Conservation (phyloP, 1,284 basidiomycete genomes). For the Irpex lacteus region DNA sequence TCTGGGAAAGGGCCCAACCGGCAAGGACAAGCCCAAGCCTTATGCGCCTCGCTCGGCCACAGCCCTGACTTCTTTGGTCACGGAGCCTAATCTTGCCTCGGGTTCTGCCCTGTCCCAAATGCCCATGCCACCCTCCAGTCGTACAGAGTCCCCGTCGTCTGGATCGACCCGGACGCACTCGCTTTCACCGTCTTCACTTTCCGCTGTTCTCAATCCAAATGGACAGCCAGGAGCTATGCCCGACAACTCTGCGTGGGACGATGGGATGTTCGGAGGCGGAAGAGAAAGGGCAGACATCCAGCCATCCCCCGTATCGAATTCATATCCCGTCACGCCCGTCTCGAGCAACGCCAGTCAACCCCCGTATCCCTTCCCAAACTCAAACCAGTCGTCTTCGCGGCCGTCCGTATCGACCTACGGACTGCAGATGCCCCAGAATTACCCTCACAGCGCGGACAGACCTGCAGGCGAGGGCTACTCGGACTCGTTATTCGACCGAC, state of each 20-base stretch:
- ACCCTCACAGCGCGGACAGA: slow-evolving; percentile 40
- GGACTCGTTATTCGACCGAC: slow-evolving; percentile 31
- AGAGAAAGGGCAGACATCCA: slow-evolving; percentile 37
- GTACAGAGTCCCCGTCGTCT: slow-evolving; percentile 33
- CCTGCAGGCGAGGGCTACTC: slow-evolving; percentile 33
- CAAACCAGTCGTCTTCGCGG: slow-evolving; percentile 35
- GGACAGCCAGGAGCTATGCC: slow-evolving; percentile 25
- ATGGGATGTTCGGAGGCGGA: slow-evolving; percentile 48
- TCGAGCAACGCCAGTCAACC: slow-evolving; percentile 26
- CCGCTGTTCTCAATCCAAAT: slow-evolving; percentile 24
- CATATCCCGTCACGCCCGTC: slow-evolving; percentile 42
- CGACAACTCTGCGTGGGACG: slow-evolving; percentile 55
- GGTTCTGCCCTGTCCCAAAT: slow-evolving; percentile 17
- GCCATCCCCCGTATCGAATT: slow-evolving; percentile 36
- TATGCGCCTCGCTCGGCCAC: slow-evolving; percentile 24
- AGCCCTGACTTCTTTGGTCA: slow-evolving; percentile 10
- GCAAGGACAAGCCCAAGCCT: slow-evolving; percentile 71
- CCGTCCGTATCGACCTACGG: slow-evolving; percentile 25
- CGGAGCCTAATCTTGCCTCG: slow-evolving; percentile 9
- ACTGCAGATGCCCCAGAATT: slow-evolving; percentile 28
- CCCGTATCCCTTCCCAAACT: slow-evolving; percentile 32
- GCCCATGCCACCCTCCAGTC: slow-evolving; percentile 20
- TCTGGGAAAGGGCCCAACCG: slow-evolving; percentile 79
- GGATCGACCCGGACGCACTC: slow-evolving; percentile 33
- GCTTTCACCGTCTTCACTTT: slow-evolving; percentile 33